Conservation (phyloP, 2,329 filamentous ascomycete species). For the Delphinella strobiligena region DNA sequence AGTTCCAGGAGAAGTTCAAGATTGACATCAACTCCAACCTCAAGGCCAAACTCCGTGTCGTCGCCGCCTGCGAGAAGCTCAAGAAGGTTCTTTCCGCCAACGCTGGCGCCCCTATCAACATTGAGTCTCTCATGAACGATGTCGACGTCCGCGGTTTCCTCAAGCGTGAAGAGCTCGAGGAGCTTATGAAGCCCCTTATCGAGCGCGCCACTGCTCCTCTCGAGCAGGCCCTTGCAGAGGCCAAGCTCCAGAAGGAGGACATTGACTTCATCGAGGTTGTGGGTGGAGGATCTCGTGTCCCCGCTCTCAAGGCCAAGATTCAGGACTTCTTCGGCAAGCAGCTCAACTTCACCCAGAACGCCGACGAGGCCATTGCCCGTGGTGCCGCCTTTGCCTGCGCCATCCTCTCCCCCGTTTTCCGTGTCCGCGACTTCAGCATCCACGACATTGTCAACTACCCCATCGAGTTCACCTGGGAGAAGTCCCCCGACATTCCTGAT, state of each 20-base stretch:
- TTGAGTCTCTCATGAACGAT: conserved; percentile 98
- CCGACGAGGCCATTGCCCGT: conserved; percentile 91
- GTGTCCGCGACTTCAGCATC: conserved; percentile 93
- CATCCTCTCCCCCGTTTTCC: conserved; percentile 94
- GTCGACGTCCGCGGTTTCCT: conserved; percentile 80
- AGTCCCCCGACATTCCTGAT: conserved; percentile 93
- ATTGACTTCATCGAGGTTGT: conserved; percentile 91
- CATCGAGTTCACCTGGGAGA: conserved; percentile 98
- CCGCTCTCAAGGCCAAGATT: conserved; percentile 80
- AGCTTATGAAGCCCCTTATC: conserved; percentile 75
- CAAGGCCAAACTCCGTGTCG: conserved; percentile 79
- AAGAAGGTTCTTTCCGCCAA: conserved; percentile 99
- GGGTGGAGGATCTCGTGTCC: conserved; percentile 88
- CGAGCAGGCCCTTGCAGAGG: conserved; percentile 87
- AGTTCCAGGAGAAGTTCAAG: conserved; percentile 98
- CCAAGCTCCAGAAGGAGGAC: conserved; percentile 80
- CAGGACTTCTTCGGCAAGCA: conserved; percentile 83
- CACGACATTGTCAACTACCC: conserved; percentile 98
- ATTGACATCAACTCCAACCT: conserved; percentile 85
- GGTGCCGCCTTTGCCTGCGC: conserved; percentile 96
- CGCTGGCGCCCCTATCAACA: conserved; percentile 81
- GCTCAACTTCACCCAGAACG: conserved; percentile 93
- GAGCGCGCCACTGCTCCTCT: conserved; percentile 60
- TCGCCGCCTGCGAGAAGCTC: conserved; percentile 84
- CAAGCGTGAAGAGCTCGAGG: conserved; percentile 89